Evolutionary conservation across 2,329 filamentous ascomycete species (phyloP), one percentile per base, ranked within the genome.

Genomic region (Sphaerostilbella broomeana): DNA sequence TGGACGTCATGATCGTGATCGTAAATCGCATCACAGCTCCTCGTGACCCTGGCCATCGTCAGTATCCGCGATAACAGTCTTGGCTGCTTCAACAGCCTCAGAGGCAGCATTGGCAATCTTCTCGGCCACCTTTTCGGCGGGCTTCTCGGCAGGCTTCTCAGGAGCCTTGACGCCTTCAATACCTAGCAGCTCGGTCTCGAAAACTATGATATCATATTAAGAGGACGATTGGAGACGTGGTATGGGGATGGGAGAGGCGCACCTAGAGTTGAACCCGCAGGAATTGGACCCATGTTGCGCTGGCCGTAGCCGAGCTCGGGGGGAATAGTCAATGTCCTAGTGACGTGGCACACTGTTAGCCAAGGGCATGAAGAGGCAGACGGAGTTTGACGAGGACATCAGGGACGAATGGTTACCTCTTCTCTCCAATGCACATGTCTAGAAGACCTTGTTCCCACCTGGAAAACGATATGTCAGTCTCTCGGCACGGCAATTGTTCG

Each of bases 371-470:
- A 17, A n/a, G n/a, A n/a, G n/a, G n/a, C n/a, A n/a, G n/a, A n/a
- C n/a, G n/a, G n/a, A n/a, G n/a, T n/a, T 33, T 8, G n/a, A 19
- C 6, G 9, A n/a, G 28, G 28, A 18, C n/a, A n/a, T n/a, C n/a
- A n/a, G n/a, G n/a, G n/a, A n/a, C n/a, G n/a, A 43, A 33, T 24
- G 52, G 63, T 64, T 53, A 70, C 72, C 75, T 77, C 72, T 89
- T 90, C 72, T 97, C 90, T 47, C 92, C 90, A 52, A 94, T 84
- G 65, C 92, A 97, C 89, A 97, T 95, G 57, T 86, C 86, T 38
- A 92, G 54, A 26, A 97, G 74, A 35, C 90, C 90, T 59, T 94
- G 65, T 54, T 97, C 90, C 90, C 89, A 95, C 57, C 81, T 86
- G 46, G 34, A 17, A 30, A 53, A n/a, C n/a, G n/a, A n/a, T n/a